A percentile compares a stretch with the other conserved stretches of the same genome.
Evolutionary conservation across 768 basidiomycete species (phyloP).

Genomic region (Pulveroboletus frians): DNA sequence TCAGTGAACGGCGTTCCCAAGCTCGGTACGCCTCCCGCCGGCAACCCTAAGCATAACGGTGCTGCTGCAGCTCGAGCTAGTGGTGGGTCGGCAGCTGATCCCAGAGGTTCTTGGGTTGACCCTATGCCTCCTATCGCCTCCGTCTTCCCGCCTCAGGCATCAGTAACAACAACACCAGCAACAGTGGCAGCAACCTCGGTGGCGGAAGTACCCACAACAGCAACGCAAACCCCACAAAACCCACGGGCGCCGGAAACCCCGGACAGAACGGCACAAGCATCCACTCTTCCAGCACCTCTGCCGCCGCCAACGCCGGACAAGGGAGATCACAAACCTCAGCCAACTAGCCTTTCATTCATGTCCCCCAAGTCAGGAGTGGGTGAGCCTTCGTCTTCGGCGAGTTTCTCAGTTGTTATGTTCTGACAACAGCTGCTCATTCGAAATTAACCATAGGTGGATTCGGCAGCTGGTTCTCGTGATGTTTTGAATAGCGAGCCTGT

Average conservation of each 20-base stretch:
- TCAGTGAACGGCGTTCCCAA: constrained; percentile 11
- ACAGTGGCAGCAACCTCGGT: not conserved
- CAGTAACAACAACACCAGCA: not conserved
- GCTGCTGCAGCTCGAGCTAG: constrained; percentile 19
- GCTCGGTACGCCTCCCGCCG: constrained; percentile 16
- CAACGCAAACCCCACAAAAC: not conserved
- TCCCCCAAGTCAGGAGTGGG: constrained; percentile 17
- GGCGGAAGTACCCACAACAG: not conserved
- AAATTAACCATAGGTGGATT: constrained; percentile 16
- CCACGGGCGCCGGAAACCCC: not conserved
- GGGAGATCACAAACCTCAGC: constrained; percentile 1
- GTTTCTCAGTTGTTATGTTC: constrained; percentile 19
- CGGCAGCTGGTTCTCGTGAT: constrained; percentile 7
- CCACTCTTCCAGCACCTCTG: not conserved
- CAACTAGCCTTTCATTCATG: not conserved
- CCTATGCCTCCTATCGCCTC: constrained; percentile 16
- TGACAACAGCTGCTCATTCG: constrained; percentile 30
- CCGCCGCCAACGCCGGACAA: constrained; percentile 4
- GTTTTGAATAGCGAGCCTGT: constrained; percentile 18
- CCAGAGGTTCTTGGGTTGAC: constrained; percentile 21
- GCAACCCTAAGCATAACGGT: constrained; percentile 20
- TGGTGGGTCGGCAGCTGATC: constrained; percentile 30
- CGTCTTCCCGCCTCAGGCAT: constrained; percentile 9
- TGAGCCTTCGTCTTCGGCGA: constrained; percentile 32
- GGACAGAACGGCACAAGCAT: not conserved